Conservation (phyloP, 805 yeast genomes). For the Saturnispora zaruensis region DNA sequence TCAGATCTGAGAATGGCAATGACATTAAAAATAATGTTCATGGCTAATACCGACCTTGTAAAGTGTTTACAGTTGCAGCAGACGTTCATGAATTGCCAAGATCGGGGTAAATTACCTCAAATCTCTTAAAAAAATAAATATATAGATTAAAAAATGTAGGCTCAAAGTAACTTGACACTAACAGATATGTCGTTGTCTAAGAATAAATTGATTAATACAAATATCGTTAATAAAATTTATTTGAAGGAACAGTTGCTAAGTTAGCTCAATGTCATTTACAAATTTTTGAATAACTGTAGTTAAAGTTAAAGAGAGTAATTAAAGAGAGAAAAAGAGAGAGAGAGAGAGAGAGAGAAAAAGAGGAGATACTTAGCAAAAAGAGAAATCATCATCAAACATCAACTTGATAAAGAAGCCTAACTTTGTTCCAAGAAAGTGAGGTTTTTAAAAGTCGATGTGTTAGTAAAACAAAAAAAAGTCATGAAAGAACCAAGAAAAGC, state of each 20-base stretch:
- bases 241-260: too few species aligned
- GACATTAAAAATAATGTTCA: background rate
- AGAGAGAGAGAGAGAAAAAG: constrained; percentile 3
- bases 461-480: background rate
- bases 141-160: too few species aligned
- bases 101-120: too few species aligned
- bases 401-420: background rate
- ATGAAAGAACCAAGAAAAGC: background rate
- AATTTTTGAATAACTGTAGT: too few species aligned
- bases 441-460: background rate
- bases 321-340: background rate
- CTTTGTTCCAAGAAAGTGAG: constrained; percentile 5
- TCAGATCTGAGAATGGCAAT: too few species aligned
- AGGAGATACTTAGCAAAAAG: constrained; percentile 3
- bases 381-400: background rate
- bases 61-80: background rate
- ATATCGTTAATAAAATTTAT: too few species aligned
- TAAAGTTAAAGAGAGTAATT: background rate
- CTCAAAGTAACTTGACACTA: too few species aligned
- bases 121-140: too few species aligned
- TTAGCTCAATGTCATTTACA: background rate
- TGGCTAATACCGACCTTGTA: background rate
- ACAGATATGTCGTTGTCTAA: too few species aligned
- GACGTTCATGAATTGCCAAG: too few species aligned
- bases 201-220: too few species aligned